Evolutionary conservation across 2,329 filamentous ascomycete species (phyloP), one percentile per base, ranked within the genome.

Genomic region (Celoporthe dispersa): DNA sequence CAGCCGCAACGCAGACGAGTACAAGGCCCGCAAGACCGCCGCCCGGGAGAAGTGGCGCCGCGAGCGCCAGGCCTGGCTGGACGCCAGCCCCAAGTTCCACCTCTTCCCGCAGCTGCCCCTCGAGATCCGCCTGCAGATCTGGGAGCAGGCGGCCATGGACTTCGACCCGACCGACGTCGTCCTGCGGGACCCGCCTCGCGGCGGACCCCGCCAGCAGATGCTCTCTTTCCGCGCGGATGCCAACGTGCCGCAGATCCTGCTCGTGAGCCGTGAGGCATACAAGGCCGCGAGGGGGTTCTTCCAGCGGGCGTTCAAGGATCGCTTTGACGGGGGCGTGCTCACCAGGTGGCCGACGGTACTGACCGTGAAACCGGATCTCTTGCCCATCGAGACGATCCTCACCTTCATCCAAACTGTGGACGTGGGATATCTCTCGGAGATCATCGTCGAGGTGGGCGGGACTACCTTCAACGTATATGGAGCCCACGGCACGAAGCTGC

Each of bases 101-200:
- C 59, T 3, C 41, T 68, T 63, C n/a, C 1, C 41, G 33, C 12
- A 33, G 31, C 44, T 68, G 33, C 66, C 66, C 22, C 12, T 16
- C 19, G 59, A 63, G 57, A 22, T 68, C n/a, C 59, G 53, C 19
- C 31, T 41, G 57, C 59, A 55, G 57, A 55, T 68, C n/a, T 67
- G 59, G 66, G 31, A 62, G 39, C 28, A 33, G 28, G 66, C 33
- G 11, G 61, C 61, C 6, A 12, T 14, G 61, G 39, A 64, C 39
- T 12, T 11, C n/a, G 61, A 44, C n/a, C 61, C 61, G 14, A 44
- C 25, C 25, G 61, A 64, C 3, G 7, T 64, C 39, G 61, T 64
- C n/a, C n/a, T 64, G 33, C 44, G 44, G 1, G 60, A 25, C 11
- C 33, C 60, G n/a, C 37, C 60, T 2, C 12, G 16, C 1, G 59